Percentiles rank a stretch among this genome's conserved stretches.
Evolutionary conservation across 257 asterid species (phyloP).

Genomic region (Plectranthus barbatus): DNA sequence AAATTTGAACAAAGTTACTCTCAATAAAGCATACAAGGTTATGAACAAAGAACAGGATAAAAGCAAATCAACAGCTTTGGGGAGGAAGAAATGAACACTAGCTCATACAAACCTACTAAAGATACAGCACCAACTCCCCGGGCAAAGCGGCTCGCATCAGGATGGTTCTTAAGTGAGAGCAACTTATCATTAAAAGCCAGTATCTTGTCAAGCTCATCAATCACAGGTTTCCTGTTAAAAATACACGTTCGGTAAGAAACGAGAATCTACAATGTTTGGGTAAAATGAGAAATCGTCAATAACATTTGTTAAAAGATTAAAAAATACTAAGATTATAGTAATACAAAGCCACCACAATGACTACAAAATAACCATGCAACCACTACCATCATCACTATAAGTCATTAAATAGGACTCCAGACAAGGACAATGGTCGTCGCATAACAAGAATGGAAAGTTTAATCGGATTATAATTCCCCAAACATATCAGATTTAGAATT

Average conservation of each 20-base stretch:
- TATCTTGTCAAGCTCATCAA: constrained; percentile 75
- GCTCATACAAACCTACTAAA: constrained; percentile 46
- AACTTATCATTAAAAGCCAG: constrained; percentile 66
- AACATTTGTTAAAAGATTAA: neutral
- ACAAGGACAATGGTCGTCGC: neutral
- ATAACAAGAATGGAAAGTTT: neutral
- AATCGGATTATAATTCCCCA: neutral
- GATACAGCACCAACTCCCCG: constrained; percentile 78
- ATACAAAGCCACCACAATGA: neutral
- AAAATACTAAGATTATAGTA: neutral
- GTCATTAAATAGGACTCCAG: neutral
- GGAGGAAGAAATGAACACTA: constrained; percentile 4
- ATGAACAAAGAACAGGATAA: constrained; percentile 3
- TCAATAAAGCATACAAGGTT: constrained; percentile 2
- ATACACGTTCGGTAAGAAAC: neutral
- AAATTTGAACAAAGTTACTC: neutral
- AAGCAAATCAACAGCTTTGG: neutral
- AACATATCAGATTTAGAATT: neutral
- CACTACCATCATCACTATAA: neutral
- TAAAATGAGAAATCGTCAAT: neutral
- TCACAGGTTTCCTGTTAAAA: constrained; percentile 46
- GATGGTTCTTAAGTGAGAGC: constrained; percentile 61
- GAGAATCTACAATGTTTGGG: neutral
- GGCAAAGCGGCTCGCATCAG: constrained; percentile 80
- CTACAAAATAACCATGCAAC: neutral